Percentiles rank a stretch among this genome's conserved stretches.
Evolutionary conservation across 768 basidiomycete species (phyloP).

Genomic region (Candolleomyces eurysporus): DNA sequence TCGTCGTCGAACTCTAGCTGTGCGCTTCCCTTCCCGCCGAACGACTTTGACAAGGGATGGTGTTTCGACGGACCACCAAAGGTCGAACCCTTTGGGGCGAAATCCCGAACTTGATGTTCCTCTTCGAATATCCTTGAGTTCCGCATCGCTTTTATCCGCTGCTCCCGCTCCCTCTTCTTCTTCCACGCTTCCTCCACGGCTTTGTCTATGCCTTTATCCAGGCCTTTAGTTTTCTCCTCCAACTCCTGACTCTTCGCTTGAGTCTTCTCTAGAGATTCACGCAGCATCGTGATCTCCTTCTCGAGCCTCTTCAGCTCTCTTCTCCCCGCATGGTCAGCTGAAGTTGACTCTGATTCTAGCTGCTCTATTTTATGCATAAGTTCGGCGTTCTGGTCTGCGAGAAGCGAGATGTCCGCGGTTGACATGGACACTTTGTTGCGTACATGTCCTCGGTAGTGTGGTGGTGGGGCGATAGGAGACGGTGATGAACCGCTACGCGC

Average conservation of each 20-base stretch:
- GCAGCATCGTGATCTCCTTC: conserved; percentile 73
- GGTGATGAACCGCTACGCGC: conserved; percentile 8
- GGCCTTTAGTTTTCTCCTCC: conserved; percentile 59
- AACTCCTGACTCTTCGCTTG: conserved; percentile 68
- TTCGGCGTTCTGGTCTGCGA: conserved; percentile 83
- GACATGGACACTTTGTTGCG: conserved; percentile 59
- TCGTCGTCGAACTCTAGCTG: conserved; percentile 13
- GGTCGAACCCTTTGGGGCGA: conserved; percentile 56
- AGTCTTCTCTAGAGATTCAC: conserved; percentile 76
- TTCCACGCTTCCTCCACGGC: conserved; percentile 42
- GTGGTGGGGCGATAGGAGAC: conserved; percentile 21
- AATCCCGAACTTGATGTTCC: conserved; percentile 43
- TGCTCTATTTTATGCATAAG: conserved; percentile 72
- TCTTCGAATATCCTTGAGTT: conserved; percentile 29
- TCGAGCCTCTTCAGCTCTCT: conserved; percentile 71
- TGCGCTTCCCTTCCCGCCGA: background rate
- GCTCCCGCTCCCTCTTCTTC: conserved; percentile 51
- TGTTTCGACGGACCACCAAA: conserved; percentile 20
- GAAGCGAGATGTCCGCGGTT: conserved; percentile 62
- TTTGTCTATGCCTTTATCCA: conserved; percentile 39
- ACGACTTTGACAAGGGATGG: background rate
- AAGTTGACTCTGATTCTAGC: conserved; percentile 67
- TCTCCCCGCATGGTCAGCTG: conserved; percentile 65
- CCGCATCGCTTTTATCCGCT: conserved; percentile 53
- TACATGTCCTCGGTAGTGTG: conserved; percentile 27